A percentile compares a stretch with the other conserved stretches of the same genome.
phyloP scores from a whole-genome alignment of 129 eudicot species.

The Cynara cardunculus region DNA sequence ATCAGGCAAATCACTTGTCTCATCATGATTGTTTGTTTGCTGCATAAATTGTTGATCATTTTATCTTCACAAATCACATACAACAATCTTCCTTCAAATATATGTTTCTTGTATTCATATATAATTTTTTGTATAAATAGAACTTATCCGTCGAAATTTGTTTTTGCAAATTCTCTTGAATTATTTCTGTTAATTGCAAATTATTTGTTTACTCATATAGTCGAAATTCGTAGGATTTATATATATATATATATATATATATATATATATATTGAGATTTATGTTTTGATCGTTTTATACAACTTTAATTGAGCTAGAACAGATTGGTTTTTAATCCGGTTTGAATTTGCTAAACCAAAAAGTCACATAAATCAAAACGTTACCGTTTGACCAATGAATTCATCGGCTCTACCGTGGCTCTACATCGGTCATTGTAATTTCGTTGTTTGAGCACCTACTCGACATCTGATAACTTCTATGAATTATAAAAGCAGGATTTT shows the following conservation, averaged over 20 bases:
- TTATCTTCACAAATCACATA: neutral
- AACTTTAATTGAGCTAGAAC: no score
- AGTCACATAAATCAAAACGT: neutral
- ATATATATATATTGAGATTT: no score
- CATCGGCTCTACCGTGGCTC: conserved; percentile 20
- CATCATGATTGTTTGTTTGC: neutral
- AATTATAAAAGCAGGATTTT: conserved; percentile 32
- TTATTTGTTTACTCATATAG: neutral
- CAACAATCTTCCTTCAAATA: neutral
- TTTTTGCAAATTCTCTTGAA: neutral
- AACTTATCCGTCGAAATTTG: neutral
- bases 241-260: no score
- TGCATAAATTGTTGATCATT: neutral
- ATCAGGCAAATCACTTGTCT: neutral
- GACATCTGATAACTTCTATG: conserved; percentile 7
- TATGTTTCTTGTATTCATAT: neutral
- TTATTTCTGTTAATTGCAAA: neutral
- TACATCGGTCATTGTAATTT: conserved; percentile 26
- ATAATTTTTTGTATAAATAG: no score
- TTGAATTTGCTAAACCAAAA: neutral
- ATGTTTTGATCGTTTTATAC: no score
- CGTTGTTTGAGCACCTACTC: conserved; percentile 21
- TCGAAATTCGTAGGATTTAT: neutral
- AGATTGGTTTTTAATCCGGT: neutral
- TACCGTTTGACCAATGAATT: neutral